phyloP scores from a whole-genome alignment of 768 basidiomycete species.

The Boletus insuetus region DNA sequence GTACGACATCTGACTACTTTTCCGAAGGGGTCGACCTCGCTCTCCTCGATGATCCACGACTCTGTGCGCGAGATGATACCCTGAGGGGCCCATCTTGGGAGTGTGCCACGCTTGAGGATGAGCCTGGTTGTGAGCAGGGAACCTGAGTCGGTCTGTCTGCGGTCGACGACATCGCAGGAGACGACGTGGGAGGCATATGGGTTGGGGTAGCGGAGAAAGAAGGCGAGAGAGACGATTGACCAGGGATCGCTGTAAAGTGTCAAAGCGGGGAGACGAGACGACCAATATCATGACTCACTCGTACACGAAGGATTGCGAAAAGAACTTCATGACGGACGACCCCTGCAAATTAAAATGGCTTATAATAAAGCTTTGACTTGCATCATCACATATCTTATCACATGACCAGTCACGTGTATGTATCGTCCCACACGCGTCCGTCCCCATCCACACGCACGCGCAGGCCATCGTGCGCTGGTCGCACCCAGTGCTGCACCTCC shows the following conservation, averaged over 20 bases:
- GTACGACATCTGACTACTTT: conserved; percentile 76
- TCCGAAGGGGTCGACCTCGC: conserved; percentile 84
- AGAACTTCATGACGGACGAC: conserved; percentile 51
- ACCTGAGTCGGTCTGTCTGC: conserved; percentile 68
- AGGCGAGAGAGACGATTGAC: conserved; percentile 89
- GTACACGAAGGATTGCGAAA: conserved; percentile 54
- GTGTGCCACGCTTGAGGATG: conserved; percentile 87
- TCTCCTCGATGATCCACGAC: conserved; percentile 94
- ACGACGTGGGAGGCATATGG: conserved; percentile 91
- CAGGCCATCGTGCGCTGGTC: conserved; percentile 77
- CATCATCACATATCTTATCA: too few relatives aligned
- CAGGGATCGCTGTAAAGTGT: conserved; percentile 72
- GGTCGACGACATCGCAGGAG: conserved; percentile 93
- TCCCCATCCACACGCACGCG: conserved; percentile 46
- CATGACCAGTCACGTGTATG: conserved; percentile 33
- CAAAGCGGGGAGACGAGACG: too few relatives aligned
- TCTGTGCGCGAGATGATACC: conserved; percentile 83
- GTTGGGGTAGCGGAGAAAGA: conserved; percentile 94
- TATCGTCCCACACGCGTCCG: conserved; percentile 50
- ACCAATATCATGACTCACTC: conserved; percentile 37
- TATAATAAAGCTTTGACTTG: too few relatives aligned
- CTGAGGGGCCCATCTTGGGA: conserved; percentile 88
- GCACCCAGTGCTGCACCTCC: conserved; percentile 47
- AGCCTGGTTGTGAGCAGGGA: conserved; percentile 84
- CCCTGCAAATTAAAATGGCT: conserved; percentile 28